Evolutionary conservation across 179 eudicot species (phyloP).

Genomic region (Silene noctiflora): DNA sequence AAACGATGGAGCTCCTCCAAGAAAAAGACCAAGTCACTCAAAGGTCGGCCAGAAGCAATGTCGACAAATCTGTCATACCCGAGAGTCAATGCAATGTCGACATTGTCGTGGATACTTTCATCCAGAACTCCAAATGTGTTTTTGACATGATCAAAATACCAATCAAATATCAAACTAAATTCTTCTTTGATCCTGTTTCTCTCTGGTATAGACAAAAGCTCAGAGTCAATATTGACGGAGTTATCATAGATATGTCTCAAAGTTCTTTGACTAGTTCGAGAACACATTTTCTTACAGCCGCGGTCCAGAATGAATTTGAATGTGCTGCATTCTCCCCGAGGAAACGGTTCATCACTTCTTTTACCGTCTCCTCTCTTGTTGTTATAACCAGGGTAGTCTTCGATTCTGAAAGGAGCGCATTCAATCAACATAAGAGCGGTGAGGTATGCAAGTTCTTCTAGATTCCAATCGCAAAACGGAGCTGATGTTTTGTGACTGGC

Average conservation of each 20-base stretch:
- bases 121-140: conserved; percentile 32
- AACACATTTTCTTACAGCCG: too few relatives aligned
- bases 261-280: too few relatives aligned
- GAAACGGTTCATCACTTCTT: conserved; percentile 48
- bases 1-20: conserved; percentile 38
- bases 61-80: conserved; percentile 29
- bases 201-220: not conserved
- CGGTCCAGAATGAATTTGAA: conserved; percentile 38
- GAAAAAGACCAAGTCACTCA: conserved; percentile 21
- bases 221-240: not conserved
- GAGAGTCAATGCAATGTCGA: conserved; percentile 23
- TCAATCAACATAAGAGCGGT: conserved; percentile 33
- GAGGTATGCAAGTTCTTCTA: conserved; percentile 39
- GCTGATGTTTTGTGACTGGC: conserved; percentile 48
- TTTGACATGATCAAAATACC: conserved; percentile 27
- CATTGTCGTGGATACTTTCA: conserved; percentile 7
- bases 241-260: too few relatives aligned
- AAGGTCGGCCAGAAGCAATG: conserved; percentile 23
- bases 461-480: conserved; percentile 49
- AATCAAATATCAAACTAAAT: conserved; percentile 28
- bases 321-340: conserved; percentile 44
- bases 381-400: conserved; percentile 62
- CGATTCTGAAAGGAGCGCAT: conserved; percentile 32
- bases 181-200: conserved; percentile 15
- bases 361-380: conserved; percentile 61